Evolutionary conservation across 441 rosid species (phyloP), one percentile per base, ranked within the genome.

Genomic region (Jatropha podagrica): DNA sequence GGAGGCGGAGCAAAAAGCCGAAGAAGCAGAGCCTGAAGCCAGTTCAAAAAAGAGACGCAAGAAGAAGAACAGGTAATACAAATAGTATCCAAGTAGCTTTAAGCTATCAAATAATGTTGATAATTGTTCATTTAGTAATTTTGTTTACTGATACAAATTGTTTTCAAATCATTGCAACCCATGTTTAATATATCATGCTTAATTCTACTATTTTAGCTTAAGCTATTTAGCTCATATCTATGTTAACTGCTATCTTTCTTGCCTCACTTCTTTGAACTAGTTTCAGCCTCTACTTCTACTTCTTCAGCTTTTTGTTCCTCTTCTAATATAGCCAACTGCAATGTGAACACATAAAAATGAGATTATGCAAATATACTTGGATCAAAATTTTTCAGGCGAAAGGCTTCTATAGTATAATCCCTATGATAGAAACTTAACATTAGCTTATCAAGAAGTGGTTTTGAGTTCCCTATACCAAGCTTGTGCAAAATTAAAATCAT

Each of bases 391-490:
- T 58, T 7, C 58, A 32, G 44, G 20, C 37, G 65, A 46, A 18
- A 71, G 15, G 38, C 20, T 44, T 10, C 18, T 0, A 49, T 41
- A 32, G 32, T 32, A 32, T 32, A 61, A 26, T 58, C 66, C 63
- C 20, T 12, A 11, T 4, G 38, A 73, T 73, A 20, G 42, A 68
- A 52, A 41, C 71, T 62, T 65, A 38, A 13, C 73, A 27, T 78
- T 69, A 95, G 97, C 97, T 95, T 98, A 60, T 95, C 97, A n/a
- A 95, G 92, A 85, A 95, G 81, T 49, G 98, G 98, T 83, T 95
- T 93, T 32, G 66, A 95, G 97, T 83, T 95, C 99, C 77, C 85
- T 81, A 79, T 92, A 93, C 51, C 97, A 91, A 80, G 87, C 84
- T 75, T 93, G 91, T 14, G 99, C 99, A 38, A 95, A 96, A 84